A percentile compares a stretch with the other conserved stretches of the same genome.
Evolutionary conservation across 768 basidiomycete species (phyloP).

Genomic region (Lactarius akahatsu): DNA sequence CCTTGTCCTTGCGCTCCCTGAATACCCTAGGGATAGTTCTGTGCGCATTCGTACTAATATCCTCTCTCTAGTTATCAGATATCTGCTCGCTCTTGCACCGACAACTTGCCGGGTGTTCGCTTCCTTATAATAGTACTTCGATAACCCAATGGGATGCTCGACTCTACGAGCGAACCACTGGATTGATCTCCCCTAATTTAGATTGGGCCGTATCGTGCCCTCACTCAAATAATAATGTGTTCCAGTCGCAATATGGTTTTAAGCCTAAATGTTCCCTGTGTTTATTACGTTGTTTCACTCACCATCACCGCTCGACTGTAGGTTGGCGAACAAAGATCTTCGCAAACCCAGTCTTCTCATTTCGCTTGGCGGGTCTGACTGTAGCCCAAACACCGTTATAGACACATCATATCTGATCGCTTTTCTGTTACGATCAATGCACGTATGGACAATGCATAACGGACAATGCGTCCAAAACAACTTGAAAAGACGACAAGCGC

Average conservation of each 20-base stretch:
- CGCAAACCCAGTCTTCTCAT: not conserved
- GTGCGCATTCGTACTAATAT: too few relatives aligned
- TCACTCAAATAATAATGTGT: constrained; percentile 7
- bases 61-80: too few relatives aligned
- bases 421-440: not conserved
- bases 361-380: not conserved
- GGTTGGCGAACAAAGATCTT: not conserved
- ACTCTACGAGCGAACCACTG: not conserved
- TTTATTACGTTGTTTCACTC: not conserved
- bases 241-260: not conserved
- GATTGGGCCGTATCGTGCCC: constrained; percentile 5
- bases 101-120: too few relatives aligned
- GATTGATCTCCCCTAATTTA: constrained; percentile 7
- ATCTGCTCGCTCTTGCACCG: too few relatives aligned
- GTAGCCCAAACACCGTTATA: not conserved
- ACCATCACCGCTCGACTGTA: not conserved
- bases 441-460: not conserved
- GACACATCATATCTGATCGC: not conserved
- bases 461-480: not conserved
- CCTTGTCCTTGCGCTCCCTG: too few relatives aligned
- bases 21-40: too few relatives aligned
- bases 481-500: not conserved
- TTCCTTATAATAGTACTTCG: not conserved
- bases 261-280: not conserved
- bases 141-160: not conserved